These are phyloP conservation scores for Aspergillus carbonarius DNA, from an alignment of 2,329 filamentous ascomycete species.

Conservation along the genomic window DNA sequence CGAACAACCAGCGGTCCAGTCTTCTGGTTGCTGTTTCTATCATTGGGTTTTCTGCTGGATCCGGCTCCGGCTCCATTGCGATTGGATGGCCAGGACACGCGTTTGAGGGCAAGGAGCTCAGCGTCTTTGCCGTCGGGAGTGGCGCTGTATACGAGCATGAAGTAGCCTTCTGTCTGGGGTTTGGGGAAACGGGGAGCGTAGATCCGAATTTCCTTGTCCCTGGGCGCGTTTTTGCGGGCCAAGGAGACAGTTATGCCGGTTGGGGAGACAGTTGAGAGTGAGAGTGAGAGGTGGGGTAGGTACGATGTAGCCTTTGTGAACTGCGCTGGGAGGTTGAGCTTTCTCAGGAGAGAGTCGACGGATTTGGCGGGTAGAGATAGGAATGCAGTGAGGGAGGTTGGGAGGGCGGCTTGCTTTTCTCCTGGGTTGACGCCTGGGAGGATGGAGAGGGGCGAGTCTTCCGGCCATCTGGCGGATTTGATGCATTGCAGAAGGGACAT, in stretches of 20 bases:
- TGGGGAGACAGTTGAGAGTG: conserved; percentile 61
- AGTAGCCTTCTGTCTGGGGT: conserved; percentile 90
- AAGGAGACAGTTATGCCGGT: conserved; percentile 59
- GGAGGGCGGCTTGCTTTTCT: conserved; percentile 20
- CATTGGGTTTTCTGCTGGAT: conserved; percentile 15
- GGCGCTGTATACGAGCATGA: conserved; percentile 66
- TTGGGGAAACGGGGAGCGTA: conserved; percentile 91
- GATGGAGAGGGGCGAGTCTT: conserved; percentile 74
- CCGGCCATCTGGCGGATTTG: conserved; percentile 89
- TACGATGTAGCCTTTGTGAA: conserved; percentile 60
- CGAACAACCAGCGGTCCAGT: conserved; percentile 21
- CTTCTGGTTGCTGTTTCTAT: conserved; percentile 11
- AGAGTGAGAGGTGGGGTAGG: conserved; percentile 68
- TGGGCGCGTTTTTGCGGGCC: conserved; percentile 64
- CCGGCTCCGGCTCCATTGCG: conserved; percentile 11
- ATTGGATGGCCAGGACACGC: conserved; percentile 68
- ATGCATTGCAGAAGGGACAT: conserved; percentile 85
- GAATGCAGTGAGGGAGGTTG: conserved; percentile 32
- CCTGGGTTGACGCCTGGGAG: conserved; percentile 65
- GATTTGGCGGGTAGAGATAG: conserved; percentile 28
- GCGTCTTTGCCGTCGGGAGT: conserved; percentile 53
- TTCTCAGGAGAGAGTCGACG: conserved; percentile 27
- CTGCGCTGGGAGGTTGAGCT: conserved; percentile 33
- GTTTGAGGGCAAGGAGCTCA: conserved; percentile 82
- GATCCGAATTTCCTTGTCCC: conserved; percentile 68